Evolutionary conservation across 257 asterid genomes (phyloP).

Genomic region (Thymus mandschuricus): DNA sequence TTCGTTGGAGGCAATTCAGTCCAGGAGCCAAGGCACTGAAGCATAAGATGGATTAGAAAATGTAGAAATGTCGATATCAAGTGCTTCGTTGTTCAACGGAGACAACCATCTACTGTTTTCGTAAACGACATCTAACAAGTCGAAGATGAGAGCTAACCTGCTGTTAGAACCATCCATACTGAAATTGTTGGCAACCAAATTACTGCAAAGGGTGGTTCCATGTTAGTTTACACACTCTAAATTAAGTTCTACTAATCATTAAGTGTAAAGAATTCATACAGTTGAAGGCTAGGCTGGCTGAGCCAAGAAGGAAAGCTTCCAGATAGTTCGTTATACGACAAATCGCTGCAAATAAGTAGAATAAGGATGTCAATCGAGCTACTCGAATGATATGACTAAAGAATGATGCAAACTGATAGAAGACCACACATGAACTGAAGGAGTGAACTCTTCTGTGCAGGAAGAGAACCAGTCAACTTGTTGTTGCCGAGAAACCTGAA

Average conservation of each 20-base stretch:
- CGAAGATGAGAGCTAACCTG: slow-evolving; percentile 44
- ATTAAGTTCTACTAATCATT: not conserved
- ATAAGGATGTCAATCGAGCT: not conserved
- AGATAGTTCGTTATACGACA: slow-evolving; percentile 71
- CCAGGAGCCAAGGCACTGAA: slow-evolving; percentile 59
- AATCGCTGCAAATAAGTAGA: slow-evolving; percentile 56
- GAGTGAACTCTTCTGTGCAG: slow-evolving; percentile 50
- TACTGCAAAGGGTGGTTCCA: slow-evolving; percentile 39
- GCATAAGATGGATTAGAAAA: slow-evolving; percentile 12
- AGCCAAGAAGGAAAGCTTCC: slow-evolving; percentile 85
- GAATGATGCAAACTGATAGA: not conserved
- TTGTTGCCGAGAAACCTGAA: slow-evolving; percentile 88
- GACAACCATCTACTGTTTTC: too few relatives aligned
- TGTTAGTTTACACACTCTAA: slow-evolving; percentile 11
- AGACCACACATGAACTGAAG: slow-evolving; percentile 39
- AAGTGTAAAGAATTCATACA: slow-evolving; percentile 42
- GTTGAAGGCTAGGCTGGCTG: slow-evolving; percentile 44
- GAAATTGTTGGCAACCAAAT: slow-evolving; percentile 79
- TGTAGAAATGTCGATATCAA: not conserved
- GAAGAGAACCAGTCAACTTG: slow-evolving; percentile 61
- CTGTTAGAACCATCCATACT: slow-evolving; percentile 42
- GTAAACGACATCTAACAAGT: too few relatives aligned
- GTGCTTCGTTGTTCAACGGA: too few relatives aligned
- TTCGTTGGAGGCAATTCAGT: slow-evolving; percentile 68
- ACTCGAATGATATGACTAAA: slow-evolving; percentile 1